Percentiles rank a stretch among this genome's conserved stretches.
Conservation (phyloP, 2,329 filamentous ascomycete species). For the Simplicillium sp. region DNA sequence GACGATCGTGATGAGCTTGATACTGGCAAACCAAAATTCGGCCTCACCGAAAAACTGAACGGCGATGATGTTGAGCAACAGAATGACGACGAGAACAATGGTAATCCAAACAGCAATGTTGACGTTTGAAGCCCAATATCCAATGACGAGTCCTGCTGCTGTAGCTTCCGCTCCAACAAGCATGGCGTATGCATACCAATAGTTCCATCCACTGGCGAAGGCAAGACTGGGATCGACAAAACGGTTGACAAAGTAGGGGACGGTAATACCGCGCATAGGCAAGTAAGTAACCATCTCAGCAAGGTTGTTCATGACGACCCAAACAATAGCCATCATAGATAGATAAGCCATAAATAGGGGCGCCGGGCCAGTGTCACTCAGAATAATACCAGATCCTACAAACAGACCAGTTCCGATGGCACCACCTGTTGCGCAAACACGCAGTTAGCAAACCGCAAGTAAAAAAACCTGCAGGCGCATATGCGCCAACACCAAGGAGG, state of each 20-base stretch:
- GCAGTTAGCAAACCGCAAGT: too few relatives aligned
- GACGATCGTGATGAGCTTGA: conserved; percentile 51
- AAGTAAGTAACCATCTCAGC: conserved; percentile 47
- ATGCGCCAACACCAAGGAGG: too few relatives aligned
- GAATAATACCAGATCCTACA: conserved; percentile 48
- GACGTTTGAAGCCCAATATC: conserved; percentile 45
- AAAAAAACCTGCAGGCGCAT: too few relatives aligned
- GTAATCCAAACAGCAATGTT: conserved; percentile 50
- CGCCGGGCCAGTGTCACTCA: conserved; percentile 49
- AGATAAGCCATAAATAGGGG: conserved; percentile 62
- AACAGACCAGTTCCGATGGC: conserved; percentile 58
- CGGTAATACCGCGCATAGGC: conserved; percentile 45
- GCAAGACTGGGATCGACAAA: conserved; percentile 45
- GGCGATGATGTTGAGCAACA: conserved; percentile 46
- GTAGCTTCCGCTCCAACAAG: conserved; percentile 48
- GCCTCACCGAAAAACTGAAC: conserved; percentile 50
- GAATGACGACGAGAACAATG: conserved; percentile 42
- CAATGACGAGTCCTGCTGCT: conserved; percentile 47
- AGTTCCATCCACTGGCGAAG: conserved; percentile 52
- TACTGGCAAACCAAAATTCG: conserved; percentile 51
- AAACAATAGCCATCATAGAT: conserved; percentile 43
- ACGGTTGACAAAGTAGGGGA: conserved; percentile 45
- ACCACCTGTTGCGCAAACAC: conserved; percentile 21
- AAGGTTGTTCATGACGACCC: conserved; percentile 43
- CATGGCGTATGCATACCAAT: conserved; percentile 53